A percentile compares a stretch with the other conserved stretches of the same genome.
phyloP scores from a whole-genome alignment of 2,329 filamentous ascomycete genomes.

The Pochonia chlamydosporia region DNA sequence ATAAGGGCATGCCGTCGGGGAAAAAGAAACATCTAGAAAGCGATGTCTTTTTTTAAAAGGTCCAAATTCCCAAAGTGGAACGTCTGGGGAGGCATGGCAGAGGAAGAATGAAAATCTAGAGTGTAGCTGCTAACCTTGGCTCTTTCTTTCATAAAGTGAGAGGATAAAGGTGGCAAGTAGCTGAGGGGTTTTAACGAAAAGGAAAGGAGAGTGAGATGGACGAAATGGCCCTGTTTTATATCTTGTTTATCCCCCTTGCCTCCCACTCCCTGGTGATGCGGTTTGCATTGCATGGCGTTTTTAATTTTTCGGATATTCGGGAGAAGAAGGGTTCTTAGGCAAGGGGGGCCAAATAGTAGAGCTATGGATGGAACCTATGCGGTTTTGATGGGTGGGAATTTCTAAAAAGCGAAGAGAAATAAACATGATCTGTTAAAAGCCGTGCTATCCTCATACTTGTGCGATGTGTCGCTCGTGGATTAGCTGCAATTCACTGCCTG shows the following conservation, averaged over 20 bases:
- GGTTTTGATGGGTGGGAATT: slow-evolving; percentile 13
- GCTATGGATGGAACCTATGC: slow-evolving; percentile 20
- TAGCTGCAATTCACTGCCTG: too few relatives aligned
- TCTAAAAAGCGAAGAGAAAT: slow-evolving; percentile 4
- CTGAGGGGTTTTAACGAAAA: not conserved
- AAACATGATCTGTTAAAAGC: slow-evolving; percentile 2
- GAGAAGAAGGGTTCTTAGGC: slow-evolving; percentile 22
- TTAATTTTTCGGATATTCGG: slow-evolving; percentile 13
- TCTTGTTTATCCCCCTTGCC: slow-evolving; percentile 19
- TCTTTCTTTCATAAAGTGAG: not conserved
- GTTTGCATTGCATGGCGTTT: slow-evolving; percentile 35
- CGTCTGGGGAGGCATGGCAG: not conserved
- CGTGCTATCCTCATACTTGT: too few relatives aligned
- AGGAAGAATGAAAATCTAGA: not conserved
- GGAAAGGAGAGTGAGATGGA: not conserved
- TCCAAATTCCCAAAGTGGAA: not conserved
- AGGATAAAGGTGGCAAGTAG: not conserved
- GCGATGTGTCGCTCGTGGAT: too few relatives aligned
- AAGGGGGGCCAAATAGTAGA: slow-evolving; percentile 10
- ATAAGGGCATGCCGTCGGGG: not conserved
- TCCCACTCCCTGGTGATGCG: slow-evolving; percentile 23
- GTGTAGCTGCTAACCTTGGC: not conserved
- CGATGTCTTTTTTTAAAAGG: not conserved
- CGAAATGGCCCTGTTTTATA: slow-evolving; percentile 1
- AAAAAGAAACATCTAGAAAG: slow-evolving; percentile 1